phyloP scores from a whole-genome alignment of 2,329 filamentous ascomycete species.

The Sarocladiaceae sp. region DNA sequence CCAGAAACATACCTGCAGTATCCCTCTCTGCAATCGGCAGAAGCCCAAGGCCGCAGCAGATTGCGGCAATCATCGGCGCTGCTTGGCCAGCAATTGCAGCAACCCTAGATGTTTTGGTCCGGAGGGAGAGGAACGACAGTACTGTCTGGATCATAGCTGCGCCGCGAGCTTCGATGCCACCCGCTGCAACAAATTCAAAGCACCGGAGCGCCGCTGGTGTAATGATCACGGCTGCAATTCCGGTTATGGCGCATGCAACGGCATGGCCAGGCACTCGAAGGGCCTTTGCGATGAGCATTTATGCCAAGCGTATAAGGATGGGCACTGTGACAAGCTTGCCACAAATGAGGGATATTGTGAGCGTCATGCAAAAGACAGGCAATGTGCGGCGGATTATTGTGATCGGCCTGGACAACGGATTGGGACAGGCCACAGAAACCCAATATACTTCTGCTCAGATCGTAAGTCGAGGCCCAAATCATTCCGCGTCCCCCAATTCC shows the following conservation, averaged over 20 bases:
- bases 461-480: too few species aligned
- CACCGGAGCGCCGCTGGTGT: too few species aligned
- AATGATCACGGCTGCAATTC: too few species aligned
- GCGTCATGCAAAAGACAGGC: conserved; percentile 17
- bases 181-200: too few species aligned
- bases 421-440: not conserved
- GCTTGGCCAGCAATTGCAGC: not conserved
- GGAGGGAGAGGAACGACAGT: not conserved
- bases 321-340: conserved; percentile 18
- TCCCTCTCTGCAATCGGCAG: not conserved
- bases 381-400: not conserved
- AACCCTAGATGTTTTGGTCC: not conserved
- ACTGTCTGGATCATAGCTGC: not conserved
- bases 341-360: conserved; percentile 16
- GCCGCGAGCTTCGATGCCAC: too few species aligned
- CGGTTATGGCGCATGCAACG: too few species aligned
- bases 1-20: not conserved
- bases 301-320: conserved; percentile 15
- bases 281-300: conserved; percentile 1
- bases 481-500: too few species aligned
- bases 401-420: not conserved
- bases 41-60: not conserved
- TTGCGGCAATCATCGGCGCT: not conserved
- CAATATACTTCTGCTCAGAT: conserved; percentile 15
- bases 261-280: not conserved